A percentile compares a stretch with the other conserved stretches of the same genome.
Conservation (phyloP, 2,329 filamentous ascomycete species). For the Hypoxylon sp. region DNA sequence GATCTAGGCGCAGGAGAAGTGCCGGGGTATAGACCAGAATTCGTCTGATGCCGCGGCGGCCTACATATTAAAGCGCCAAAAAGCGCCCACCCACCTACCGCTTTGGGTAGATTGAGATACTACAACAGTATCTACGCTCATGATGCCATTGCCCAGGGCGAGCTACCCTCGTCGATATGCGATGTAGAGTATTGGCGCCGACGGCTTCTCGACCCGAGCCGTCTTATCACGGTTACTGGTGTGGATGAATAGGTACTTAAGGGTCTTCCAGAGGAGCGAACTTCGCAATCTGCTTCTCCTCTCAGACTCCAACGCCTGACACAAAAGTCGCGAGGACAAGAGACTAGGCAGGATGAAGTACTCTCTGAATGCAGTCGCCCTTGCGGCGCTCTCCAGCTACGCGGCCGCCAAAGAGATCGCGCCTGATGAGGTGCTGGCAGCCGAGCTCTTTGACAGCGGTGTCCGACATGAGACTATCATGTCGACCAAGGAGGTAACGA, state of each 20-base stretch:
- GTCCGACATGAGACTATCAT: constrained; percentile 54
- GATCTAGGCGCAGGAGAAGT: constrained; percentile 42
- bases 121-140: constrained; percentile 50
- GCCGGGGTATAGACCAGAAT: constrained; percentile 41
- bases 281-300: constrained; percentile 8
- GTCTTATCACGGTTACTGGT: constrained; percentile 24
- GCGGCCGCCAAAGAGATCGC: constrained; percentile 53
- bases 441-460: constrained; percentile 54
- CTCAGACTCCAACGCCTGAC: constrained; percentile 13
- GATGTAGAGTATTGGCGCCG: constrained; percentile 24
- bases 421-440: constrained; percentile 50
- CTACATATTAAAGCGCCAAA: constrained; percentile 42
- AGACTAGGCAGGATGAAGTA: constrained; percentile 50
- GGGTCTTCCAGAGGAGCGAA: constrained; percentile 12
- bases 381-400: constrained; percentile 50
- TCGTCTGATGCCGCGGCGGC: constrained; percentile 41
- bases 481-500: constrained; percentile 51
- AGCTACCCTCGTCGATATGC: constrained; percentile 38
- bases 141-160: constrained; percentile 44
- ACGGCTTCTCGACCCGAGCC: constrained; percentile 39
- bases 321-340: constrained; percentile 28
- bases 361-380: constrained; percentile 47
- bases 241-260: constrained; percentile 32
- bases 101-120: constrained; percentile 49
- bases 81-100: constrained; percentile 46